Base-by-base conservation (phyloP, 2,329 filamentous ascomycete species). In the Clarireedia paspali region DNA sequence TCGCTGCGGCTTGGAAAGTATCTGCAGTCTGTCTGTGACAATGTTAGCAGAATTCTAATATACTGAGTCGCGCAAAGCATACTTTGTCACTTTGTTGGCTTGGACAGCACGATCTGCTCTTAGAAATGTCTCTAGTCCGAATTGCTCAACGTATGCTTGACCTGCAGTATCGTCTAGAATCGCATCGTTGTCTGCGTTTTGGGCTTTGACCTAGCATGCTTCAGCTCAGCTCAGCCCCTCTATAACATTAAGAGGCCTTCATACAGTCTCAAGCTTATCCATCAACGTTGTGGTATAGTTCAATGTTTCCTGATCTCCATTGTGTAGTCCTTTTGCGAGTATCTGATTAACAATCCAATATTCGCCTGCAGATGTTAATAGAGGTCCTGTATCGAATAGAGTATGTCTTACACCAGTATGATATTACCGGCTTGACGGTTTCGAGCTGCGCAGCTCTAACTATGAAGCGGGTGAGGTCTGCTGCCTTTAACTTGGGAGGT, bases 301-400 rank as follows among this genome's bases (percentile, higher is more conserved):
- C 66, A 89, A 84, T 65, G 87, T 86, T 68, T 92, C 91, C 61
- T 87, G 80, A 69, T 94, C 88, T 63, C 79, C 75, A 58, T 80
- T 85, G 73, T 97, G 92, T 42, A 97, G 81, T 46, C 84, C 80
- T 69, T 86, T 89, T 52, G 81, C 78, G 14, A 99, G 83, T 63
- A 99, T 95, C 68, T 95, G 89, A 67, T 97, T 91, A 47, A 96
- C 88, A 26, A 94, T 89, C 78, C 89, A 94, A 72, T 94, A 96
- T 68, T 95, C 87, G 71, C 88, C 89, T 94, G 40, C 59, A 64
- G 63, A 63, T 57, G 54, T 68, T 23, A 64, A 60, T 56, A 47
- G 57, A 49, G 42, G 24, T 14, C 34, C 49, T 4, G 5, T 15
- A 40, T 44, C 47, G 49, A 9, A 17, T 17, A 24, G 26, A 6